A percentile compares a stretch with the other conserved stretches of the same genome.
phyloP scores from a whole-genome alignment of 176 grass and related monocot genomes.

The Paspalum notatum region DNA sequence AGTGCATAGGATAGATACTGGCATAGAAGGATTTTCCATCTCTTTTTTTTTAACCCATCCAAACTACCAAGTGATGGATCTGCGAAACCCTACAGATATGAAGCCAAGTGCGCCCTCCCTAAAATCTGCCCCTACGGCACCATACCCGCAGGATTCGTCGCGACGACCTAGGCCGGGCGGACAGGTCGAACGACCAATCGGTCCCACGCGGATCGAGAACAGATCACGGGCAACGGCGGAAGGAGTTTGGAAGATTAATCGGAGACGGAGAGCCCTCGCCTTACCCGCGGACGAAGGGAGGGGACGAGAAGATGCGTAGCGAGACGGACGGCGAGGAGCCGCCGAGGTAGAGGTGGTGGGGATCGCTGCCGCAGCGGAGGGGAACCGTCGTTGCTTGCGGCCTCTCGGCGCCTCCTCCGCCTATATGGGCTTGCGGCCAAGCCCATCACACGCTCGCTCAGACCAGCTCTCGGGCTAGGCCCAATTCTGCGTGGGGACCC shows the following conservation, averaged over 20 bases:
- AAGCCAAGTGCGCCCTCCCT: neutral
- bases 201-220: neutral
- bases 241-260: neutral
- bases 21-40: neutral
- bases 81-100: neutral
- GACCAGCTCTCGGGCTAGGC: too few relatives aligned
- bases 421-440: neutral
- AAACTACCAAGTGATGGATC: neutral
- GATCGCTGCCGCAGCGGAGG: neutral
- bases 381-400: too few relatives aligned
- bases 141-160: neutral
- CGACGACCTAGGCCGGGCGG: neutral
- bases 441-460: neutral
- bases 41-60: neutral
- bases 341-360: neutral
- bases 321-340: neutral
- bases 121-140: neutral
- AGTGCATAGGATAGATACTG: too few relatives aligned
- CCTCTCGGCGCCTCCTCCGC: neutral
- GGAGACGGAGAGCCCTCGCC: neutral
- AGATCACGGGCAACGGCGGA: neutral
- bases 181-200: neutral
- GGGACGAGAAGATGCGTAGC: neutral
- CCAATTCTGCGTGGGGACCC: neutral
- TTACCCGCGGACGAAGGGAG: conserved; percentile 16